A percentile compares a stretch with the other conserved stretches of the same genome.
These are phyloP conservation scores for Xylariomycetidae sp. DNA, from an alignment of 2,329 filamentous ascomycete genomes.

Conservation along the genomic window DNA sequence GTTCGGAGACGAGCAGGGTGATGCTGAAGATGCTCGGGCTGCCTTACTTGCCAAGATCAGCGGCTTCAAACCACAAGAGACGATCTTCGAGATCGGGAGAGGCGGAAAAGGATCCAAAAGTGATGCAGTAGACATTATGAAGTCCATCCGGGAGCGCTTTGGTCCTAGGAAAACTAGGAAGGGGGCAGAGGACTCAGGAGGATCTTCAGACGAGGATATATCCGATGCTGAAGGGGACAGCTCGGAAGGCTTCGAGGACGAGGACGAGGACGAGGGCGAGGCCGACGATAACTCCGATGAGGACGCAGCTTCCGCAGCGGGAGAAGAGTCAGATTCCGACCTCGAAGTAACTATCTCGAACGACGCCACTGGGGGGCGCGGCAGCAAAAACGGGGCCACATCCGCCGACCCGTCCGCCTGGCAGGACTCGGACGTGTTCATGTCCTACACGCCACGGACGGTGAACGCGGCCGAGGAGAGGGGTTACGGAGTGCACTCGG, in stretches of 20 bases:
- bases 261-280: slow-evolving; percentile 22
- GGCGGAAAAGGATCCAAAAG: slow-evolving; percentile 56
- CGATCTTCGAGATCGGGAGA: slow-evolving; percentile 89
- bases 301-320: slow-evolving; percentile 30
- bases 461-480: slow-evolving; percentile 81
- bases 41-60: slow-evolving; percentile 86
- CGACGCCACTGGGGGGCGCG: slow-evolving; percentile 37
- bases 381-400: slow-evolving; percentile 31
- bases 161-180: slow-evolving; percentile 48
- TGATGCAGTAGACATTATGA: slow-evolving; percentile 71
- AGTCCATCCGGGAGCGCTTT: slow-evolving; percentile 62
- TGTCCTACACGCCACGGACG: slow-evolving; percentile 85
- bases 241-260: slow-evolving; percentile 16
- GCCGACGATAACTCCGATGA: slow-evolving; percentile 28
- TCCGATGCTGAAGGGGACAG: slow-evolving; percentile 9
- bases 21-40: slow-evolving; percentile 65
- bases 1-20: slow-evolving; percentile 64
- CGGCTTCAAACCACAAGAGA: slow-evolving; percentile 83
- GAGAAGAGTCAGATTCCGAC: slow-evolving; percentile 50
- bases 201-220: slow-evolving; percentile 19
- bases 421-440: slow-evolving; percentile 87
- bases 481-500: slow-evolving; percentile 87
- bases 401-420: slow-evolving; percentile 38
- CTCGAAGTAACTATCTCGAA: slow-evolving; percentile 67
- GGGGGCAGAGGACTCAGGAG: slow-evolving; percentile 34